Conservation (phyloP, 129 eudicot species). For the Pseudognaphalium luteoalbum region DNA sequence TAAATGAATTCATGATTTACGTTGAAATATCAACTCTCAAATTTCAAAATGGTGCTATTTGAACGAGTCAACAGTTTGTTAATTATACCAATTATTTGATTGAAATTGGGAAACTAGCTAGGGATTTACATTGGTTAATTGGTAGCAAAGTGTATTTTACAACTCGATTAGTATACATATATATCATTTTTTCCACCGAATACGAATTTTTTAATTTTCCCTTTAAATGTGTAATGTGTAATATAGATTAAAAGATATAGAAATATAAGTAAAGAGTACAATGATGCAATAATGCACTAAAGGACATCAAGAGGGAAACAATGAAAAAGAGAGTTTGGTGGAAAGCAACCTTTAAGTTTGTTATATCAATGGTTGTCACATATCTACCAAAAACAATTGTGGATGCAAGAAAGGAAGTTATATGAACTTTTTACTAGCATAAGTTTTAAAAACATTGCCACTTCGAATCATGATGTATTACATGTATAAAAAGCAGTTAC, state of each 20-base stretch:
- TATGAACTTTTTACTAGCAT: neutral
- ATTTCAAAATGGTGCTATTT: no score
- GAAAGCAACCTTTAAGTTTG: slow-evolving; percentile 16
- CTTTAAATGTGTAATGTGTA: neutral
- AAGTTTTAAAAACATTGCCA: neutral
- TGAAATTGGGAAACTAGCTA: no score
- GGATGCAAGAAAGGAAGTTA: neutral
- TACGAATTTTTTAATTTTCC: no score
- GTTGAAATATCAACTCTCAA: neutral
- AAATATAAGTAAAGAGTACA: slow-evolving; percentile 1
- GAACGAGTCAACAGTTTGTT: no score
- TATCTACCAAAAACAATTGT: slow-evolving; percentile 13
- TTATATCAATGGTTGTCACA: slow-evolving; percentile 9
- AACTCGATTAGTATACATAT: no score
- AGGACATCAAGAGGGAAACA: slow-evolving; percentile 1
- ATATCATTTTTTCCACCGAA: no score
- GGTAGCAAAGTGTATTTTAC: no score
- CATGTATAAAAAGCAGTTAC: no score
- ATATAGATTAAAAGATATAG: neutral
- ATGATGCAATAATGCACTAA: slow-evolving; percentile 3
- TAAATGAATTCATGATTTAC: neutral
- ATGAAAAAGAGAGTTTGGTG: slow-evolving; percentile 8
- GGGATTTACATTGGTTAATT: no score
- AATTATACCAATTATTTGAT: no score
- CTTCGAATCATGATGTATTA: neutral